Evolutionary conservation across 2,329 filamentous ascomycete species (phyloP), one percentile per base, ranked within the genome.

Genomic region (Monilinia polystroma): DNA sequence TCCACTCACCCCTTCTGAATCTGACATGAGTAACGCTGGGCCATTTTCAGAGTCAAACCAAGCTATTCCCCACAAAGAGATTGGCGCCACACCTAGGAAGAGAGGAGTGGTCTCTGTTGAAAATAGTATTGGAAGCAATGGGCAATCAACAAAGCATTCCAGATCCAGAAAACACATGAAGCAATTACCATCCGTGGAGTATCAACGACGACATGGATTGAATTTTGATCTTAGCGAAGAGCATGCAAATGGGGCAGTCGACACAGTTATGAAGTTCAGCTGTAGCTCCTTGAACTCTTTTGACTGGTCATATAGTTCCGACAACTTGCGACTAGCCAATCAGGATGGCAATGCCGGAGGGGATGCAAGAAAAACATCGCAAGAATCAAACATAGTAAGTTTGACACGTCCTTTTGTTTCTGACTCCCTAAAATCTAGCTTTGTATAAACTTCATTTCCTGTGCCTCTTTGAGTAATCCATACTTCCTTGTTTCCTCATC

Each of bases 101-200:
- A 14, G 43, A 59, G 16, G 16, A 0, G 23, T 18, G 14, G 12
- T 20, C n/a, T 18, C 16, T 35, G 43, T 12, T 49, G 12, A 18
- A 0, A 20, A n/a, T 23, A 7, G 5, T 7, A 35, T 32, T 1
- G 2, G 1, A 1, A 29, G 5, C 1, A 47, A 18, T 8, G 29
- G 3, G 29, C 8, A 5, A 14, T 41, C 56, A 14, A 8, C 18
- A 0, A 47, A 47, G 18, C 26, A 16, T 32, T 26, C 18, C 12
- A 47, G 20, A 18, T 32, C 11, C 8, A 16, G 4, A 5, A 43
- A 5, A n/a, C 18, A 20, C 45, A 6, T 7, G 32, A 35, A 35
- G 32, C 32, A 3, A 35, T 35, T 35, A 35, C 32, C 32, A 35
- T 10, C 45, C 45, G 18, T 14, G 41, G 41, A 43, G 14, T 14